These are phyloP conservation scores for Lasiodiplodia sp. DNA, from an alignment of 2,329 filamentous ascomycete species.

Conservation along the genomic window DNA sequence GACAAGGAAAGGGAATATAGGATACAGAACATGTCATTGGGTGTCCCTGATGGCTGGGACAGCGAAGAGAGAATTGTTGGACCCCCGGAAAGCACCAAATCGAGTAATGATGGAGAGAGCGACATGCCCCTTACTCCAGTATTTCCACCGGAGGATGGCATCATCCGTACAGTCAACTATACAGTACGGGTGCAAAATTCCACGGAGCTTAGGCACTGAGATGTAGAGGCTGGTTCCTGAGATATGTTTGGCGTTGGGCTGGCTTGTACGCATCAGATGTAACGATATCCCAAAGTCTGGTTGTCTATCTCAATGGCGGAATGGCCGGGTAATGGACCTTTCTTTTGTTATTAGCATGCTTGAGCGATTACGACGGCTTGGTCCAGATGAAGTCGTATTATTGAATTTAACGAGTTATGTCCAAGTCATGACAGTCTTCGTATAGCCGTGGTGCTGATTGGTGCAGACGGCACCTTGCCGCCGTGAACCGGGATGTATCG, in stretches of 20 bases:
- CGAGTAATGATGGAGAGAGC: conserved; percentile 2
- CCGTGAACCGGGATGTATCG: not conserved
- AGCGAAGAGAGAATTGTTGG: conserved; percentile 19
- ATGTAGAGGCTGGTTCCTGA: not conserved
- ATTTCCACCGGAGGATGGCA: not conserved
- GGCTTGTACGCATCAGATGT: not conserved
- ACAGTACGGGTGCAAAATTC: conserved; percentile 13
- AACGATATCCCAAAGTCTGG: conserved; percentile 13
- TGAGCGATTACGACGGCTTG: not conserved
- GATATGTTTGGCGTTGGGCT: conserved; percentile 4
- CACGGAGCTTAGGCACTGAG: conserved; percentile 5
- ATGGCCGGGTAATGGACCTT: not conserved
- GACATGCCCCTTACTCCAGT: not conserved
- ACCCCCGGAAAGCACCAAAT: conserved; percentile 7
- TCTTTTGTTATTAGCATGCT: not conserved
- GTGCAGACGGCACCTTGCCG: not conserved
- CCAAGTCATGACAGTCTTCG: not conserved
- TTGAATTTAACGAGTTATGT: not conserved
- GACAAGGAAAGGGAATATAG: conserved; percentile 19
- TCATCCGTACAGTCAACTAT: conserved; percentile 12
- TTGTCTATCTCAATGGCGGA: not conserved
- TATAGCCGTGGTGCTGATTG: not conserved
- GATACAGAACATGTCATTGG: conserved; percentile 23
- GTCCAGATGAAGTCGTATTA: not conserved
- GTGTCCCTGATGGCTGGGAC: conserved; percentile 15